Evolutionary conservation across 2,329 filamentous ascomycete genomes (phyloP).

Genomic region (Teratosphaeria pseudoeucalypti): DNA sequence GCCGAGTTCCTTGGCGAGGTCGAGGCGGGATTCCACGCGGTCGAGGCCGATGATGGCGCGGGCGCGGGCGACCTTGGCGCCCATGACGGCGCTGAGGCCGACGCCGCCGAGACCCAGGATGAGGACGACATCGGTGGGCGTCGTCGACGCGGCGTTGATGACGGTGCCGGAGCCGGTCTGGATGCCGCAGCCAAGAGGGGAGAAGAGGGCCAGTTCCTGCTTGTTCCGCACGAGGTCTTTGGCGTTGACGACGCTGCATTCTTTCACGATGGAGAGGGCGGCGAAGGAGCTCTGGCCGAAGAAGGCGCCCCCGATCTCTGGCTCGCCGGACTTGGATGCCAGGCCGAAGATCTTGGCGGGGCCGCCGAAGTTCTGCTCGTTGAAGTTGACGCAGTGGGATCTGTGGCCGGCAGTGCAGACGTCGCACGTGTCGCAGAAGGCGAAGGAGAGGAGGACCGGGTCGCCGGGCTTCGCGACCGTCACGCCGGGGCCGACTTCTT

Average conservation of each 20-base stretch:
- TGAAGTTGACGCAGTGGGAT: slow-evolving; percentile 41
- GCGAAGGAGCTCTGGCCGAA: slow-evolving; percentile 41
- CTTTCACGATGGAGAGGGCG: slow-evolving; percentile 29
- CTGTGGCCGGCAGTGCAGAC: slow-evolving; percentile 37
- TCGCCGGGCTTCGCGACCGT: slow-evolving; percentile 35
- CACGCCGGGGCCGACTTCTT: slow-evolving; percentile 32
- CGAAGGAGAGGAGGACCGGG: slow-evolving; percentile 39
- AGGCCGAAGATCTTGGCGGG: slow-evolving; percentile 19
- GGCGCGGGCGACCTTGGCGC: slow-evolving; percentile 34
- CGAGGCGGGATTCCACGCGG: slow-evolving; percentile 26
- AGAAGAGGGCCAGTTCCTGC: slow-evolving; percentile 33
- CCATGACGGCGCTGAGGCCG: slow-evolving; percentile 39
- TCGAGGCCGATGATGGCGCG: slow-evolving; percentile 34
- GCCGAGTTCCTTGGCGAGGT: slow-evolving; percentile 31
- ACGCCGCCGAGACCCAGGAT: slow-evolving; percentile 39
- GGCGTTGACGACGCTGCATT: slow-evolving; percentile 34
- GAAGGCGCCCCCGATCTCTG: slow-evolving; percentile 32
- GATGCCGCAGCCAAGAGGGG: slow-evolving; percentile 38
- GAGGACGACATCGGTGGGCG: slow-evolving; percentile 28
- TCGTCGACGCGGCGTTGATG: slow-evolving; percentile 30
- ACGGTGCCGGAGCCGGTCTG: slow-evolving; percentile 37
- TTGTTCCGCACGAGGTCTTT: slow-evolving; percentile 27
- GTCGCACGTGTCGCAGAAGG: slow-evolving; percentile 38
- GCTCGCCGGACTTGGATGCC: slow-evolving; percentile 13
- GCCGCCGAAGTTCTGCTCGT: slow-evolving; percentile 35